phyloP scores from a whole-genome alignment of 2,329 filamentous ascomycete species.

The Alternaria sp. region DNA sequence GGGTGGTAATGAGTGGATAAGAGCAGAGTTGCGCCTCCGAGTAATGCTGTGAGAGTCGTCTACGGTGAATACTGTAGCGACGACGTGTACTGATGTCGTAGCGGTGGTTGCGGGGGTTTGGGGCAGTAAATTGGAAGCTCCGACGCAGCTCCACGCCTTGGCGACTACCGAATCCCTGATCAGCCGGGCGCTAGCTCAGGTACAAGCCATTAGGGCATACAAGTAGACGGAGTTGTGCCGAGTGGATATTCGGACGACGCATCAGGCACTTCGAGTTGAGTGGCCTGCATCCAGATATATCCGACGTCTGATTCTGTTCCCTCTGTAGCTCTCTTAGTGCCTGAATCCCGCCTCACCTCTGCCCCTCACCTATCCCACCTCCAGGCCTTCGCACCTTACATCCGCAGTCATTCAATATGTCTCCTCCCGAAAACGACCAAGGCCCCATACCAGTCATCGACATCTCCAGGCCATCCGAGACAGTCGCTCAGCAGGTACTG shows the following conservation, averaged over 20 bases:
- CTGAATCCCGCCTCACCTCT: not conserved
- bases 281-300: not conserved
- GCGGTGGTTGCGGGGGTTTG: slow-evolving; percentile 12
- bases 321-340: not conserved
- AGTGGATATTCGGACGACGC: not conserved
- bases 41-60: not conserved
- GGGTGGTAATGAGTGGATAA: not conserved
- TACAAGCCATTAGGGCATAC: slow-evolving; percentile 10
- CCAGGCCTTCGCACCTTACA: not conserved
- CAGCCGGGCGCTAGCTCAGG: slow-evolving; percentile 23
- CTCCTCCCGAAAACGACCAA: slow-evolving; percentile 12
- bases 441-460: slow-evolving; percentile 79
- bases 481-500: slow-evolving; percentile 74
- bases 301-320: not conserved
- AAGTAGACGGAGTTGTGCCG: not conserved
- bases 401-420: slow-evolving; percentile 20
- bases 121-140: slow-evolving; percentile 24
- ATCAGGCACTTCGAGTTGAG: not conserved
- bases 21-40: not conserved
- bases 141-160: slow-evolving; percentile 18
- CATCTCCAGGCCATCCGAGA: slow-evolving; percentile 67
- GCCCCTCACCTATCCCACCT: slow-evolving; percentile 11
- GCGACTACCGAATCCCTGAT: slow-evolving; percentile 19
- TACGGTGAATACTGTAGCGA: slow-evolving; percentile 1
- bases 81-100: slow-evolving; percentile 1